Conservation (phyloP, 2,329 filamentous ascomycete species). For the Cytospora paraplurivora region DNA sequence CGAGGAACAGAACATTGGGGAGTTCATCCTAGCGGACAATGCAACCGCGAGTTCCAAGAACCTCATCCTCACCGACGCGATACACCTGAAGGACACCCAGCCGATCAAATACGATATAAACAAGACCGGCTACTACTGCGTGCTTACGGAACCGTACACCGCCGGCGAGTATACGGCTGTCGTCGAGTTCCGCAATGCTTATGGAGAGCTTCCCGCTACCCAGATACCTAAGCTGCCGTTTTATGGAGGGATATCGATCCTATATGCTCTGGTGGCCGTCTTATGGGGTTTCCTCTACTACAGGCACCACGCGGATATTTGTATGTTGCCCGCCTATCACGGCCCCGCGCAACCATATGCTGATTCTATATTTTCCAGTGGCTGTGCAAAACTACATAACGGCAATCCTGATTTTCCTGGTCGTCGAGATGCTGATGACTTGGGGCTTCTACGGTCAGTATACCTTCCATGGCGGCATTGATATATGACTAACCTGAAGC, state of each 20-base stretch:
- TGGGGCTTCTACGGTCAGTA: constrained; percentile 87
- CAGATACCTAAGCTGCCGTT: constrained; percentile 98
- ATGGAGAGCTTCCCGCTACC: constrained; percentile 90
- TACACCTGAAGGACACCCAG: constrained; percentile 76
- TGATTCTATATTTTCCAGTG: constrained; percentile 53
- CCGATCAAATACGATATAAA: constrained; percentile 81
- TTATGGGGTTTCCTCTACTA: constrained; percentile 97
- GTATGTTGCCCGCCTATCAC: constrained; percentile 47
- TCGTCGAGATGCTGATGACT: constrained; percentile 95
- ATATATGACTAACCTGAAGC: constrained; percentile 8
- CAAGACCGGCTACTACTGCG: constrained; percentile 95
- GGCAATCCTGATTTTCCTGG: constrained; percentile 89
- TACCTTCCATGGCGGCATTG: background rate
- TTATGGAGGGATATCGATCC: constrained; percentile 90
- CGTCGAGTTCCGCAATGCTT: constrained; percentile 92
- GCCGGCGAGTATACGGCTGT: constrained; percentile 73
- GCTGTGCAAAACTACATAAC: constrained; percentile 99
- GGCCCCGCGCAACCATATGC: constrained; percentile 19
- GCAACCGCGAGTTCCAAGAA: constrained; percentile 71
- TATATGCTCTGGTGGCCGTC: constrained; percentile 83
- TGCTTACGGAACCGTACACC: constrained; percentile 74
- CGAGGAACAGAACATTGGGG: constrained; percentile 73
- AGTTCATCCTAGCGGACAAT: constrained; percentile 81
- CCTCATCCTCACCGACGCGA: constrained; percentile 74
- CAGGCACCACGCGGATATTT: constrained; percentile 88